These are phyloP conservation scores for Dillenia turbinata DNA, from an alignment of 164 flowering plant species.

Conservation along the genomic window DNA sequence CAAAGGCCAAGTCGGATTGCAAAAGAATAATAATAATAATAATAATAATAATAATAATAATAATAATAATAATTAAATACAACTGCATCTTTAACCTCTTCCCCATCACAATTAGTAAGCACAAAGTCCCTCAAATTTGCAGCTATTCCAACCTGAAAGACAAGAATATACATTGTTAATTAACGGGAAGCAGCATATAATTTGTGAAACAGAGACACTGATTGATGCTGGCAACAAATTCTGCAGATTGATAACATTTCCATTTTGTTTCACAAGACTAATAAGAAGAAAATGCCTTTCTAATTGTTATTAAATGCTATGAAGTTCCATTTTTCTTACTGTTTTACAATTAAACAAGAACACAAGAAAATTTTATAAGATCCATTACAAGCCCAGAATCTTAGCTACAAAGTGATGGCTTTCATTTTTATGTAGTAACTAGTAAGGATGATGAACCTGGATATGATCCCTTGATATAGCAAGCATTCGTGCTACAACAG, in stretches of 20 bases:
- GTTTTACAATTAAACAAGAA: too few species aligned
- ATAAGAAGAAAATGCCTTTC: too few species aligned
- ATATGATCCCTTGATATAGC: slow-evolving; percentile 75
- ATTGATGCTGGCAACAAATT: too few species aligned
- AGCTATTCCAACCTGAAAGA: slow-evolving; percentile 77
- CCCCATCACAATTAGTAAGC: slow-evolving; percentile 62
- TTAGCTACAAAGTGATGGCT: not conserved
- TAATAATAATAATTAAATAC: not conserved
- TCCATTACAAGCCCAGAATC: not conserved
- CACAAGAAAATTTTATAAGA: not conserved
- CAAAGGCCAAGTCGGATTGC: too few species aligned
- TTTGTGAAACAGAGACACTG: too few species aligned
- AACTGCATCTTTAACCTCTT: slow-evolving; percentile 43
- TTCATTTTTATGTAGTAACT: not conserved
- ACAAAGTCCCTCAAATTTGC: slow-evolving; percentile 81
- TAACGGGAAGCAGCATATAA: too few species aligned
- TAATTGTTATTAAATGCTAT: too few species aligned
- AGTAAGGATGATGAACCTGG: slow-evolving; percentile 44
- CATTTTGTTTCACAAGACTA: too few species aligned
- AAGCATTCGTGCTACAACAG: slow-evolving; percentile 47
- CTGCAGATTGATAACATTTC: too few species aligned
- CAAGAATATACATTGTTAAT: not conserved
- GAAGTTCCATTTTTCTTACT: too few species aligned
- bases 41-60: not conserved
- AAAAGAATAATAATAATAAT: too few species aligned